These are phyloP conservation scores for Colletotrichum tamarilloi DNA, from an alignment of 2,329 filamentous ascomycete species.

Conservation along the genomic window DNA sequence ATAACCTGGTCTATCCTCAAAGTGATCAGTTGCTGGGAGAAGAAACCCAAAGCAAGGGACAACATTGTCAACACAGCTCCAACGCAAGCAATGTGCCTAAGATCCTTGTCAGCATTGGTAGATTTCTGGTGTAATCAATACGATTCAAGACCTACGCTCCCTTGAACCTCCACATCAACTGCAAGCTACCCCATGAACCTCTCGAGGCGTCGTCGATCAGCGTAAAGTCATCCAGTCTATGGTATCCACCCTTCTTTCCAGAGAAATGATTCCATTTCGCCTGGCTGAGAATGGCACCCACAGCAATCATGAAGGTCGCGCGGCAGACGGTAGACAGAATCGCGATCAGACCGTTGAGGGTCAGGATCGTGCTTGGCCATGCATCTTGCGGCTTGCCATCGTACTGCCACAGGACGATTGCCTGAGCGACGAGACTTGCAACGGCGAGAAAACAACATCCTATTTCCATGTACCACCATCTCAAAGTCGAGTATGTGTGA, in stretches of 20 bases:
- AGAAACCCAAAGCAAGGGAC: constrained; percentile 49
- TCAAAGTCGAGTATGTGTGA: background rate
- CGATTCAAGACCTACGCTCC: constrained; percentile 7
- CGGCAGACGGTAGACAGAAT: constrained; percentile 40
- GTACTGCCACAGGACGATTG: background rate
- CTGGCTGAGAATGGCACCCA: constrained; percentile 40
- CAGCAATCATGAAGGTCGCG: constrained; percentile 38
- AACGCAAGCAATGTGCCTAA: constrained; percentile 46
- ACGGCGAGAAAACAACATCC: background rate
- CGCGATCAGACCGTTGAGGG: constrained; percentile 42
- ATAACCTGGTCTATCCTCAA: constrained; percentile 36
- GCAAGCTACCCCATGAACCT: constrained; percentile 35
- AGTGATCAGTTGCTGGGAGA: constrained; percentile 51
- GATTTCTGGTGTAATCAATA: no score
- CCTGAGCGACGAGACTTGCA: background rate
- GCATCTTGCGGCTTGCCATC: constrained; percentile 37
- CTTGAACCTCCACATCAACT: constrained; percentile 35
- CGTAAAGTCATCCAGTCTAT: constrained; percentile 37
- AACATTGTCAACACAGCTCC: constrained; percentile 49
- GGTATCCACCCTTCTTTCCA: background rate
- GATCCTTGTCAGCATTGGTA: background rate
- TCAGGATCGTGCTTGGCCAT: constrained; percentile 38
- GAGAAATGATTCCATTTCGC: constrained; percentile 40
- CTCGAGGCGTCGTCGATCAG: constrained; percentile 38
- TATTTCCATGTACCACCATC: constrained; percentile 7